Conservation (phyloP, 805 yeast genomes). For the Starmerella riodocensis region DNA sequence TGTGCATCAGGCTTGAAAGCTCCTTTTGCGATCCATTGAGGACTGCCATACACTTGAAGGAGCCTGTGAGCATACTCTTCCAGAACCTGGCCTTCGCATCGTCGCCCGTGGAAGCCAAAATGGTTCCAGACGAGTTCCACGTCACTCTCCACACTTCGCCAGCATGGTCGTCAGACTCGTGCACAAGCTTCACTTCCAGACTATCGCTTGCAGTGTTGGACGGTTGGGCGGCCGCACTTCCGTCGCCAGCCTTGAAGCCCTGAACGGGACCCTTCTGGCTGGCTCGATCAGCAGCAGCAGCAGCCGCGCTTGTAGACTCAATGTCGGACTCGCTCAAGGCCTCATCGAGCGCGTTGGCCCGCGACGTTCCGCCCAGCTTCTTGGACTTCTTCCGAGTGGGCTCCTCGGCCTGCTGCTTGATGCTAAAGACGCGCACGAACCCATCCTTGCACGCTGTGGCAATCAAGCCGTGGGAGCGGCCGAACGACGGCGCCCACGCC, state of each 20-base stretch:
- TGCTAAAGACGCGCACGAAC: slow-evolving; percentile 68
- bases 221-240: neutral
- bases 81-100: slow-evolving; percentile 86
- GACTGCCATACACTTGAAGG: slow-evolving; percentile 85
- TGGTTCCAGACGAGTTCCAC: slow-evolving; percentile 91
- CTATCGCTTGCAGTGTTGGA: neutral
- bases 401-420: slow-evolving; percentile 23
- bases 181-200: slow-evolving; percentile 41
- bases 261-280: slow-evolving; percentile 3
- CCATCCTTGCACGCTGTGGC: slow-evolving; percentile 98
- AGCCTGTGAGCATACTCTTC: slow-evolving; percentile 75
- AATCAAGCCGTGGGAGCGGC: slow-evolving; percentile 69
- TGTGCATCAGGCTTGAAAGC: no score
- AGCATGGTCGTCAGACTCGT: slow-evolving; percentile 61
- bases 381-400: neutral
- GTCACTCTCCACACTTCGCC: slow-evolving; percentile 93
- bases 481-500: slow-evolving; percentile 96
- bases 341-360: neutral
- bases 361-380: slow-evolving; percentile 5
- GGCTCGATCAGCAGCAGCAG: neutral
- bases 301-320: neutral
- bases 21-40: slow-evolving; percentile 35
- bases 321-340: neutral
- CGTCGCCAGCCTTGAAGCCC: slow-evolving; percentile 6
- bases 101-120: slow-evolving; percentile 86